phyloP scores from a whole-genome alignment of 345 rosid species.

The Tarenaya hassleriana region DNA sequence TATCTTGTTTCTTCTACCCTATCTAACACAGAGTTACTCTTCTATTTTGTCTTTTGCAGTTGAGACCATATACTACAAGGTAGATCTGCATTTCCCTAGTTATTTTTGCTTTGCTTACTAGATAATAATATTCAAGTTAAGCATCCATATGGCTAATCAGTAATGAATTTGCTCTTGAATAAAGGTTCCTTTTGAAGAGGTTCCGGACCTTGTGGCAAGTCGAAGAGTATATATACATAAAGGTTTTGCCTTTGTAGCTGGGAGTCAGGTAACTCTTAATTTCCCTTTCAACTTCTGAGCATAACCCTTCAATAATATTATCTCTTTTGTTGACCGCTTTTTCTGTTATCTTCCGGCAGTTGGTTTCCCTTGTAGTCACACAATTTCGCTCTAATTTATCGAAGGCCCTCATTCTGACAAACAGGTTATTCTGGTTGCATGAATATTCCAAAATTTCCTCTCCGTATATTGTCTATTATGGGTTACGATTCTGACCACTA shows the following conservation, averaged over 20 bases:
- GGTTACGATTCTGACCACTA: neutral
- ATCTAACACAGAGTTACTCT: slow-evolving; percentile 11
- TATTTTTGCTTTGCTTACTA: neutral
- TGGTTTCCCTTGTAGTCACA: slow-evolving; percentile 78
- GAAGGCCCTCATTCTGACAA: slow-evolving; percentile 72
- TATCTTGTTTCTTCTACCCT: slow-evolving; percentile 11
- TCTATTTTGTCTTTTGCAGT: slow-evolving; percentile 42
- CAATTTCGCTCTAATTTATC: slow-evolving; percentile 73
- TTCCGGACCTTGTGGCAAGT: slow-evolving; percentile 83
- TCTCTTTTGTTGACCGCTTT: slow-evolving; percentile 5
- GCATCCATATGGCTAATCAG: neutral
- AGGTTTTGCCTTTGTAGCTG: slow-evolving; percentile 84
- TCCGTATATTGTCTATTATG: neutral
- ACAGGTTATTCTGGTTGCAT: slow-evolving; percentile 48
- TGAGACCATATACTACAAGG: slow-evolving; percentile 71
- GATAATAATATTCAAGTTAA: neutral
- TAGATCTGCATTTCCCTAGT: slow-evolving; percentile 25
- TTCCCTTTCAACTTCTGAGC: slow-evolving; percentile 12
- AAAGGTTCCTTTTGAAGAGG: slow-evolving; percentile 97
- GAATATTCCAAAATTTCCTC: slow-evolving; percentile 9
- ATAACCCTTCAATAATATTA: neutral
- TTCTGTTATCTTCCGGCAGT: slow-evolving; percentile 31
- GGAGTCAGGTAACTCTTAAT: slow-evolving; percentile 49
- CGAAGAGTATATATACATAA: slow-evolving; percentile 63
- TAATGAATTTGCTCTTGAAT: slow-evolving; percentile 14